These are phyloP conservation scores for Imleria badia DNA, from an alignment of 768 basidiomycete species.

Conservation along the genomic window DNA sequence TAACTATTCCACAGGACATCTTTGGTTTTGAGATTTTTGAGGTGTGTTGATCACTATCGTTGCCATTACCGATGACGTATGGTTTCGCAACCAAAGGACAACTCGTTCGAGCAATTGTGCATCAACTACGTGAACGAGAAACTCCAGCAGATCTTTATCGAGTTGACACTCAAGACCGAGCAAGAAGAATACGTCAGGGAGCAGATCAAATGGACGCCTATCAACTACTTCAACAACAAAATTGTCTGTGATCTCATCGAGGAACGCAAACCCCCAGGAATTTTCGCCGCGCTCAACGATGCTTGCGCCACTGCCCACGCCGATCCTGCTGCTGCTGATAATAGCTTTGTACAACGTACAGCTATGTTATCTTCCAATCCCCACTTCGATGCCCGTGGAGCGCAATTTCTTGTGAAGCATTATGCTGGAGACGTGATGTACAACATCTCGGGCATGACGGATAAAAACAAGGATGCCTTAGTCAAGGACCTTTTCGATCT, in stretches of 20 bases:
- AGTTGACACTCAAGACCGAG: slow-evolving; percentile 97
- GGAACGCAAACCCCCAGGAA: slow-evolving; percentile 92
- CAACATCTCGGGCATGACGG: slow-evolving; percentile 96
- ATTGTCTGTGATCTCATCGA: slow-evolving; percentile 98
- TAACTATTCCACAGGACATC: slow-evolving; percentile 64
- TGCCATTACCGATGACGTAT: slow-evolving; percentile 2
- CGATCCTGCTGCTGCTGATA: slow-evolving; percentile 94
- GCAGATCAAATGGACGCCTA: slow-evolving; percentile 99
- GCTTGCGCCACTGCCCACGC: slow-evolving; percentile 99
- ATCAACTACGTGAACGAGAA: slow-evolving; percentile 99
- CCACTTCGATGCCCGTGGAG: slow-evolving; percentile 93
- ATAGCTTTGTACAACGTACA: slow-evolving; percentile 92
- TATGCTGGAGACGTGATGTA: slow-evolving; percentile 99
- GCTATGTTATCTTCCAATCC: slow-evolving; percentile 78
- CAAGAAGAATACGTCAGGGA: slow-evolving; percentile 99
- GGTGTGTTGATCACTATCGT: slow-evolving; percentile 38
- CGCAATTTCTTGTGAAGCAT: slow-evolving; percentile 93
- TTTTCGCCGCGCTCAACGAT: slow-evolving; percentile 97
- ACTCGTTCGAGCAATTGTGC: slow-evolving; percentile 96
- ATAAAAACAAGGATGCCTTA: slow-evolving; percentile 98
- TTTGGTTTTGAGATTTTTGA: slow-evolving; percentile 99
- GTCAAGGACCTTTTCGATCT: slow-evolving; percentile 94
- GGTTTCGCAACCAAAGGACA: slow-evolving; percentile 58
- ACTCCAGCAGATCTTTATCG: slow-evolving; percentile 98
- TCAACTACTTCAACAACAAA: slow-evolving; percentile 99